These are phyloP conservation scores for Bipolaris gigantea DNA, from an alignment of 2,329 filamentous ascomycete genomes.

Conservation along the genomic window DNA sequence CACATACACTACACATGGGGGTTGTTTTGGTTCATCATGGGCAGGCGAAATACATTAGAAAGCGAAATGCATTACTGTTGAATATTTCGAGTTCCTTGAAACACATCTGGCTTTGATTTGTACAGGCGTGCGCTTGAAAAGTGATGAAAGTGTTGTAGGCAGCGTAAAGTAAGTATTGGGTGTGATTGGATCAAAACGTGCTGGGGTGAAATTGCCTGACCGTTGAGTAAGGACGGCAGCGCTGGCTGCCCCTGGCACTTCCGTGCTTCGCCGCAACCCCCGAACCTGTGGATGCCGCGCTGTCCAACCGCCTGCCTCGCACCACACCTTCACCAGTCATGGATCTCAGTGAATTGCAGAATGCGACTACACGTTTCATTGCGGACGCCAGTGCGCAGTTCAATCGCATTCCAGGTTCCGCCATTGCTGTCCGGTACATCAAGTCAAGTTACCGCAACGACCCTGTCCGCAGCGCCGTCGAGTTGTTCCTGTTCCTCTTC, in stretches of 20 bases:
- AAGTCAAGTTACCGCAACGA: conserved; percentile 98
- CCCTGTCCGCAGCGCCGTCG: conserved; percentile 88
- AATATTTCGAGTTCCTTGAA: conserved; percentile 22
- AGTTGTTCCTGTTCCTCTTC: conserved; percentile 91
- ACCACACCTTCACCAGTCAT: conserved; percentile 41
- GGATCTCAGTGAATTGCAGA: conserved; percentile 60
- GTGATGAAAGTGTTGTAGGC: background rate
- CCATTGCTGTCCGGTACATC: conserved; percentile 92
- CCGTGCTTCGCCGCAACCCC: conserved; percentile 31
- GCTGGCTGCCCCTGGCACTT: conserved; percentile 13
- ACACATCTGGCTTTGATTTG: background rate
- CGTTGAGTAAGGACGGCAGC: too few relatives aligned
- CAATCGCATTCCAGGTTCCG: conserved; percentile 89
- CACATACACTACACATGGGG: conserved; percentile 45
- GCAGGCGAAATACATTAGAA: conserved; percentile 45
- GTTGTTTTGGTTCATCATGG: conserved; percentile 32
- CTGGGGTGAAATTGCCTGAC: background rate
- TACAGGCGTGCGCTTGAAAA: background rate
- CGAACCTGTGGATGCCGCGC: conserved; percentile 11
- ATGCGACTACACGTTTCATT: conserved; percentile 57
- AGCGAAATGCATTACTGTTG: conserved; percentile 41
- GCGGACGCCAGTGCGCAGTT: conserved; percentile 66
- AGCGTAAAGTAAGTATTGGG: background rate
- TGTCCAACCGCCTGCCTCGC: background rate
- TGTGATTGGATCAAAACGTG: background rate